Conservation (phyloP, 495 filamentous ascomycete species). For the Hypoxylon cercidicola region DNA sequence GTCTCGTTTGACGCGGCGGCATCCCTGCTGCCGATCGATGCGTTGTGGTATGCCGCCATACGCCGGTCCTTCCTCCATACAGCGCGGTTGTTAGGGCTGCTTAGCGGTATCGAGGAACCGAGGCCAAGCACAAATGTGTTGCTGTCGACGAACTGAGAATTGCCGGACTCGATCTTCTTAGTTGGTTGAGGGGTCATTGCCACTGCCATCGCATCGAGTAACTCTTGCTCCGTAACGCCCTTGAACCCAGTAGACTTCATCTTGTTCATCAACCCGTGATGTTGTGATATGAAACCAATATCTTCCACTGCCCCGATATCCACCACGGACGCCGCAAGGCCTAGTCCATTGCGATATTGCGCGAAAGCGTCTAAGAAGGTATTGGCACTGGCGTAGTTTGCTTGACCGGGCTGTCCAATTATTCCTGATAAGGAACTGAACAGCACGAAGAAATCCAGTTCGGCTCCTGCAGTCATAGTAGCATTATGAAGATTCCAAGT, state of each 20-base stretch:
- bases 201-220: slow-evolving; percentile 32
- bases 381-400: slow-evolving; percentile 53
- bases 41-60: slow-evolving; percentile 45
- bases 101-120: slow-evolving; percentile 25
- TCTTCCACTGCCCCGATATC: slow-evolving; percentile 53
- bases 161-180: not conserved
- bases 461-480: slow-evolving; percentile 37
- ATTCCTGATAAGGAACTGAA: slow-evolving; percentile 48
- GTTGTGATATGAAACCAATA: slow-evolving; percentile 40
- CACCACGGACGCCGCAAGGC: slow-evolving; percentile 48
- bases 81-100: slow-evolving; percentile 23
- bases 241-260: slow-evolving; percentile 27
- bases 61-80: slow-evolving; percentile 42
- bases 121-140: slow-evolving; percentile 35
- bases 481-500: slow-evolving; percentile 65
- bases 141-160: slow-evolving; percentile 15
- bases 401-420: slow-evolving; percentile 50
- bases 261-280: slow-evolving; percentile 23
- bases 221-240: slow-evolving; percentile 23
- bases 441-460: slow-evolving; percentile 51
- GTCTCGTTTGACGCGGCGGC: slow-evolving; percentile 27
- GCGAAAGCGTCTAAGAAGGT: slow-evolving; percentile 55
- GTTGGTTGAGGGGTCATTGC: slow-evolving; percentile 8
- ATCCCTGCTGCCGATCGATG: not conserved
- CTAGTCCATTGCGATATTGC: slow-evolving; percentile 44